Evolutionary conservation across 345 rosid species (phyloP).

Genomic region (Microcos paniculata): DNA sequence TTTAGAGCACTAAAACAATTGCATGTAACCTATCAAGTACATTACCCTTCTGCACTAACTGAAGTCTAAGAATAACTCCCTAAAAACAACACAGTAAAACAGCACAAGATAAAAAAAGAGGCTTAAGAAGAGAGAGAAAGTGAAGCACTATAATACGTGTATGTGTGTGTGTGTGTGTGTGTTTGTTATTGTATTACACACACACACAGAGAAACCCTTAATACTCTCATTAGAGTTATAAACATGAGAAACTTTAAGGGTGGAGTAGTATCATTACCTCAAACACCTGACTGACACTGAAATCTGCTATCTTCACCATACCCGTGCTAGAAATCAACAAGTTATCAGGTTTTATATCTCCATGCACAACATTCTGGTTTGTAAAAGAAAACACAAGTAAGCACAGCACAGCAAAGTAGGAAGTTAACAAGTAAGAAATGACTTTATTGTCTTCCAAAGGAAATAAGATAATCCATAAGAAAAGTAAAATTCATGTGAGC

Average conservation of each 20-base stretch:
- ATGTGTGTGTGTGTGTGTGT: background rate
- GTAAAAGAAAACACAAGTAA: conserved; percentile 9
- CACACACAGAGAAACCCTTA: background rate
- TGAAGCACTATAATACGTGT: background rate
- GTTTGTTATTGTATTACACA: too few species aligned
- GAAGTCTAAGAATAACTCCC: background rate
- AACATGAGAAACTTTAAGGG: background rate
- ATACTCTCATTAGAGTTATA: background rate
- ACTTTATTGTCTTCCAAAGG: background rate
- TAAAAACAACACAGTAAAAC: background rate
- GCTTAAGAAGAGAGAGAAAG: background rate
- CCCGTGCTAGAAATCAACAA: conserved; percentile 75
- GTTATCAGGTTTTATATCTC: conserved; percentile 99
- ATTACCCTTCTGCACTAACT: background rate
- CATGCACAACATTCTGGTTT: conserved; percentile 86
- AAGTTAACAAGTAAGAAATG: background rate
- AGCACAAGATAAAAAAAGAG: background rate
- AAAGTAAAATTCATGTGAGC: background rate
- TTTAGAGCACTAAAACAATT: background rate
- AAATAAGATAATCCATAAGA: background rate
- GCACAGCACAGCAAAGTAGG: background rate
- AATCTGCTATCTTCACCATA: conserved; percentile 92
- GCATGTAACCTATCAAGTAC: background rate
- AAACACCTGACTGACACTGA: conserved; percentile 95
- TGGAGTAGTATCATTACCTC: conserved; percentile 55